These are phyloP conservation scores for Penicillium freii DNA, from an alignment of 2,329 filamentous ascomycete species.

Conservation along the genomic window DNA sequence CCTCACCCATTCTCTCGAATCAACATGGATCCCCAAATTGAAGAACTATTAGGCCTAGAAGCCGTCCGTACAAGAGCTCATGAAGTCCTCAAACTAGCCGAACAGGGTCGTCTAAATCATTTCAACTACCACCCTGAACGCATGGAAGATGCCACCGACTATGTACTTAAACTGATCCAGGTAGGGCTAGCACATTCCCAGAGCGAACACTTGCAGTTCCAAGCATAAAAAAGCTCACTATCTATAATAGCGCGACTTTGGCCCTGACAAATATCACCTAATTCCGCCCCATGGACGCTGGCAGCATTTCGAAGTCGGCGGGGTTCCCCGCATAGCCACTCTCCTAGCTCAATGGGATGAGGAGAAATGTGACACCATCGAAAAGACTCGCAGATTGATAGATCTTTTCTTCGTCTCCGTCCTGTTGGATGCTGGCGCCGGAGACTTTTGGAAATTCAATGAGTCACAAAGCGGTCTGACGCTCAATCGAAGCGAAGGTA, in stretches of 20 bases:
- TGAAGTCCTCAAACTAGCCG: constrained; percentile 37
- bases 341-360: constrained; percentile 49
- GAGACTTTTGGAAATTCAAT: constrained; percentile 49
- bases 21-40: constrained; percentile 23
- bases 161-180: constrained; percentile 46
- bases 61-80: constrained; percentile 31
- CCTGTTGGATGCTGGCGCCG: constrained; percentile 56
- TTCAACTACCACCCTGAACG: constrained; percentile 44
- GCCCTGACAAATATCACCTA: constrained; percentile 46
- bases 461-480: constrained; percentile 36
- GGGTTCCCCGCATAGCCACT: constrained; percentile 49
- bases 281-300: constrained; percentile 60
- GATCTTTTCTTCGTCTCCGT: constrained; percentile 64
- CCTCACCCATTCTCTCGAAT: neutral
- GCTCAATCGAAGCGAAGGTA: constrained; percentile 51
- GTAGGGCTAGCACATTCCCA: constrained; percentile 26
- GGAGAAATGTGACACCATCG: constrained; percentile 43
- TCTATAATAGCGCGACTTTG: constrained; percentile 50
- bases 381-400: constrained; percentile 54
- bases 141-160: constrained; percentile 44
- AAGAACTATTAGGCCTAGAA: constrained; percentile 30
- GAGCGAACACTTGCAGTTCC: neutral
- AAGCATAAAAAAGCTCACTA: neutral
- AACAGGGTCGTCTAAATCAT: constrained; percentile 41
- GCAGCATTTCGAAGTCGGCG: constrained; percentile 63